Conservation (phyloP, 164 flowering plant genomes). For the Vitis riparia region DNA sequence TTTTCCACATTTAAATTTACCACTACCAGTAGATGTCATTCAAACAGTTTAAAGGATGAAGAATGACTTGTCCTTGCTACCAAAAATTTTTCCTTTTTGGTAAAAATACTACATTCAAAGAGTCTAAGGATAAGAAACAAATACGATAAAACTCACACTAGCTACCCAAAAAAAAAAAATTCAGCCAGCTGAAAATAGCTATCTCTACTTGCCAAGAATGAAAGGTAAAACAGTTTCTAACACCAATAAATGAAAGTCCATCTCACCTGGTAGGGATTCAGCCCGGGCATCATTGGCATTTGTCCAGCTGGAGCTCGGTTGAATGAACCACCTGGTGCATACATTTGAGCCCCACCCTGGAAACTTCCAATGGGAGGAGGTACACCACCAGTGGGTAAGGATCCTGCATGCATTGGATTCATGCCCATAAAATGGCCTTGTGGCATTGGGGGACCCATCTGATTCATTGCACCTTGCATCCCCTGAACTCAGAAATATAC, state of each 20-base stretch:
- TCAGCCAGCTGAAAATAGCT: not conserved
- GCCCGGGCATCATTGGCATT: constrained; percentile 73
- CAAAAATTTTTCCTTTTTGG: too few species aligned
- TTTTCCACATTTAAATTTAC: too few species aligned
- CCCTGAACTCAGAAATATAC: constrained; percentile 39
- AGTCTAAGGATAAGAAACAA: too few species aligned
- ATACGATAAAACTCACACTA: not conserved
- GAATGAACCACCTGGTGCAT: constrained; percentile 59
- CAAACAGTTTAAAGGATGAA: too few species aligned
- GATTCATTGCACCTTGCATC: constrained; percentile 74
- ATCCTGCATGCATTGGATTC: constrained; percentile 77
- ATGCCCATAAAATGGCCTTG: constrained; percentile 82
- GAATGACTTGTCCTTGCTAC: too few species aligned
- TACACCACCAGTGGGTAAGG: constrained; percentile 36
- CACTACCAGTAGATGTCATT: too few species aligned
- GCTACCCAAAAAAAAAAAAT: not conserved
- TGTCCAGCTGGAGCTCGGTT: constrained; percentile 72
- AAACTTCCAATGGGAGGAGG: constrained; percentile 57
- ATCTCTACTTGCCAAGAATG: not conserved
- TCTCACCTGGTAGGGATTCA: constrained; percentile 78
- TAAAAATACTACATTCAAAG: too few species aligned
- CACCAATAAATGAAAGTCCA: not conserved
- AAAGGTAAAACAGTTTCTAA: not conserved
- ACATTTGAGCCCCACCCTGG: constrained; percentile 68
- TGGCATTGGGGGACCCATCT: constrained; percentile 65